Evolutionary conservation across 495 filamentous ascomycete genomes (phyloP).

Genomic region (Copromyces sp.): DNA sequence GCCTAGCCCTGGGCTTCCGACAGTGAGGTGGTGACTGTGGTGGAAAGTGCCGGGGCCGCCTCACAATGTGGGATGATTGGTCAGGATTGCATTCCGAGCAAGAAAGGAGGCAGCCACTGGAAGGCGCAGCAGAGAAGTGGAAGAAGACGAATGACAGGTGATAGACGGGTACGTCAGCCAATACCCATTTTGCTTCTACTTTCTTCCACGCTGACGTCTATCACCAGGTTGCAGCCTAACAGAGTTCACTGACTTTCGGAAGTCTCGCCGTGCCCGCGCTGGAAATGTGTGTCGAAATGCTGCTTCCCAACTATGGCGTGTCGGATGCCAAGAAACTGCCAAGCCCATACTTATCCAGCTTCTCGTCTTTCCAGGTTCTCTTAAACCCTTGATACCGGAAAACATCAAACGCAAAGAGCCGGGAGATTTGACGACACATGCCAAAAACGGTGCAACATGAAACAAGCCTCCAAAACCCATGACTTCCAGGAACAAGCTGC

Average conservation of each 20-base stretch:
- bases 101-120: background rate
- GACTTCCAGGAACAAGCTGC: background rate
- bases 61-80: background rate
- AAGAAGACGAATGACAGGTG: background rate
- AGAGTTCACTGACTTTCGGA: background rate
- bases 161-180: background rate
- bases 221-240: background rate
- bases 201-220: background rate
- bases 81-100: background rate
- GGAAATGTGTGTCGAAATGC: background rate
- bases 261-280: background rate
- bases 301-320: background rate
- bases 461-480: background rate
- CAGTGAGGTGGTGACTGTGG: background rate
- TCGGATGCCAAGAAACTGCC: background rate
- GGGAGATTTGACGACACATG: conserved; percentile 1
- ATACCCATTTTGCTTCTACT: background rate
- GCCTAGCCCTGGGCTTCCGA: background rate
- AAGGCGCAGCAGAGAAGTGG: background rate
- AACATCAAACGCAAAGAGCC: background rate
- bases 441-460: background rate
- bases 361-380: background rate
- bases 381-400: background rate
- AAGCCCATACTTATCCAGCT: background rate
- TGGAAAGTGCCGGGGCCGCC: background rate